Percentiles rank a stretch among this genome's conserved stretches.
Evolutionary conservation across 805 yeast genomes (phyloP).

Genomic region (Barnettozyma vustinii): DNA sequence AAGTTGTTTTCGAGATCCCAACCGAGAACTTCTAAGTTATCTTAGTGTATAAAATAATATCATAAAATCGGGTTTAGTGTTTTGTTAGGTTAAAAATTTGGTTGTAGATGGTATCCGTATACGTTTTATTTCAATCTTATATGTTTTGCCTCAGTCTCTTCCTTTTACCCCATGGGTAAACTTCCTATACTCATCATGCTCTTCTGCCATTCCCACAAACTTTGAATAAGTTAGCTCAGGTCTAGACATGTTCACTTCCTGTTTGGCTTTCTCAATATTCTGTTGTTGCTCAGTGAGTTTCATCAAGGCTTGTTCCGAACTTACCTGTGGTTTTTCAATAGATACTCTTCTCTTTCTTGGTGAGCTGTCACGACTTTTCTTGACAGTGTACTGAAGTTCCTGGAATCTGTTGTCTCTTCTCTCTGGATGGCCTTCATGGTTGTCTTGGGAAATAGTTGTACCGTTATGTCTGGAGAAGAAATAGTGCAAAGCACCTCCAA

Average conservation of each 20-base stretch:
- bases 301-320: slow-evolving; percentile 8
- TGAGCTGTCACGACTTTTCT: slow-evolving; percentile 9
- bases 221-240: slow-evolving; percentile 11
- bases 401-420: slow-evolving; percentile 7
- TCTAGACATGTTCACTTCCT: slow-evolving; percentile 11
- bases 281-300: slow-evolving; percentile 18
- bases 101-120: neutral
- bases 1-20: slow-evolving; percentile 96
- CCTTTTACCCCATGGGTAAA: neutral
- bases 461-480: slow-evolving; percentile 10
- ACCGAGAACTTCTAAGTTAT: slow-evolving; percentile 39
- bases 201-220: slow-evolving; percentile 22
- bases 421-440: neutral
- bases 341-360: slow-evolving; percentile 9
- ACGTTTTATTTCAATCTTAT: neutral
- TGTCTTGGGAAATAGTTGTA: neutral
- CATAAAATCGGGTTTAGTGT: slow-evolving; percentile 13
- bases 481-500: slow-evolving; percentile 15
- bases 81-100: slow-evolving; percentile 5
- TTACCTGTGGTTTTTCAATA: neutral
- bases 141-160: slow-evolving; percentile 7
- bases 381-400: slow-evolving; percentile 21
- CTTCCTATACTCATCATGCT: slow-evolving; percentile 8
- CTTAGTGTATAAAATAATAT: slow-evolving; percentile 12
- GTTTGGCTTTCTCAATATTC: slow-evolving; percentile 13